These are phyloP conservation scores for Saxophila tyrrhenica DNA, from an alignment of 495 filamentous ascomycete species.

Conservation along the genomic window DNA sequence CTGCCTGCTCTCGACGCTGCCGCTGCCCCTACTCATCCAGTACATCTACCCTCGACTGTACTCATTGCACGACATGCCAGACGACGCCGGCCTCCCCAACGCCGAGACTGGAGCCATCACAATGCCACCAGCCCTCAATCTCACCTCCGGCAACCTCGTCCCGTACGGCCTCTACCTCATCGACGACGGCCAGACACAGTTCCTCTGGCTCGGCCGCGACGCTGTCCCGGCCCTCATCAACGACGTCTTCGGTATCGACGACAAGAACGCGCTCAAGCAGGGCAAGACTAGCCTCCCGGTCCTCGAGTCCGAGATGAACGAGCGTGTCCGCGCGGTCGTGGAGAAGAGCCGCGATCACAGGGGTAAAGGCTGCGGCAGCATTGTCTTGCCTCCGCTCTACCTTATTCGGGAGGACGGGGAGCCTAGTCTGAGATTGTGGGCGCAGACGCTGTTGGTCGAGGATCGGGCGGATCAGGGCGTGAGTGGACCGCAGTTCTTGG, in stretches of 20 bases:
- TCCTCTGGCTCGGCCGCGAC: constrained; percentile 91
- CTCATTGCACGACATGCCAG: constrained; percentile 97
- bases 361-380: constrained; percentile 76
- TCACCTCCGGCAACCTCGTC: constrained; percentile 79
- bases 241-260: constrained; percentile 80
- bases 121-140: constrained; percentile 72
- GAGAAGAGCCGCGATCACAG: constrained; percentile 85
- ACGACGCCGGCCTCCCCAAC: constrained; percentile 76
- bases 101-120: constrained; percentile 74
- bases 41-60: constrained; percentile 94
- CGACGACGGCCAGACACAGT: constrained; percentile 94
- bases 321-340: constrained; percentile 76
- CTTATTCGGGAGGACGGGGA: constrained; percentile 92
- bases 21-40: constrained; percentile 82
- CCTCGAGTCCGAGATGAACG: constrained; percentile 92
- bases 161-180: constrained; percentile 94
- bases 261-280: constrained; percentile 71
- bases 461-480: constrained; percentile 88
- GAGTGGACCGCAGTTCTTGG: constrained; percentile 89
- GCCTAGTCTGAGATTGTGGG: constrained; percentile 90
- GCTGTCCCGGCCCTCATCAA: constrained; percentile 77
- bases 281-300: constrained; percentile 80
- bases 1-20: constrained; percentile 83
- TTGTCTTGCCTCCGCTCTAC: constrained; percentile 83
- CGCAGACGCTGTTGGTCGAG: constrained; percentile 89